Conservation (phyloP, 2,329 filamentous ascomycete genomes). For the Colletotrichum orbiculare region DNA sequence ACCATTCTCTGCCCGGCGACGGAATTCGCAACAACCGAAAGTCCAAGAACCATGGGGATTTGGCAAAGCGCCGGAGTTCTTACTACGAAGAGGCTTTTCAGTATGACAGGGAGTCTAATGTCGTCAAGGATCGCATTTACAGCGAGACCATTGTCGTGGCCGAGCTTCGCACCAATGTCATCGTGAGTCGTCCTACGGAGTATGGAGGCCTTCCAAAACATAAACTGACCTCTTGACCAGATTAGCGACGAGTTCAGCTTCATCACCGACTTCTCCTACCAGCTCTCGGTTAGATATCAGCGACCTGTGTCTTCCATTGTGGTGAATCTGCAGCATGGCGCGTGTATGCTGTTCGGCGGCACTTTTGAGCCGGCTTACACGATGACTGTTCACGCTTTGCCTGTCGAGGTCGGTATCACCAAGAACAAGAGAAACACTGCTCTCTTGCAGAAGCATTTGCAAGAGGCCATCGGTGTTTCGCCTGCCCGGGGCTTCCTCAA, state of each 20-base stretch:
- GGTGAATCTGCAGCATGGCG: constrained; percentile 80
- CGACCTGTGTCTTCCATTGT: constrained; percentile 79
- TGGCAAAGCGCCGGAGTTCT: constrained; percentile 52
- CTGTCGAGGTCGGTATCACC: constrained; percentile 74
- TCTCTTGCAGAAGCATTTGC: constrained; percentile 81
- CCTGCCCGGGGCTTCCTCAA: constrained; percentile 77
- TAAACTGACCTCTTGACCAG: constrained; percentile 51
- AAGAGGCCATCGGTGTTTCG: constrained; percentile 74
- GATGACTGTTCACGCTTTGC: constrained; percentile 77
- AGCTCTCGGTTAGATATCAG: constrained; percentile 80
- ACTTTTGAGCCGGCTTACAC: constrained; percentile 84
- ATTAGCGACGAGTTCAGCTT: constrained; percentile 81
- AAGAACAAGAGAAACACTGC: constrained; percentile 85
- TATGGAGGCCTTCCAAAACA: no score
- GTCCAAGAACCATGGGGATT: constrained; percentile 45
- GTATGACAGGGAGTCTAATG: constrained; percentile 44
- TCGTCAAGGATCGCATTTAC: constrained; percentile 58
- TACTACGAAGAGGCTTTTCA: constrained; percentile 61
- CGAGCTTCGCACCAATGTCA: constrained; percentile 73
- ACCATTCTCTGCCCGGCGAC: constrained; percentile 54
- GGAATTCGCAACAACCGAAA: constrained; percentile 43
- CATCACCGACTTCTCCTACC: constrained; percentile 77
- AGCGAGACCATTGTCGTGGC: constrained; percentile 70
- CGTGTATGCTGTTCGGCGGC: constrained; percentile 79
- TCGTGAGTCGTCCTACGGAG: constrained; percentile 55